Base-by-base conservation (phyloP, 2,329 filamentous ascomycete genomes). In the Botrytis fragariae region DNA sequence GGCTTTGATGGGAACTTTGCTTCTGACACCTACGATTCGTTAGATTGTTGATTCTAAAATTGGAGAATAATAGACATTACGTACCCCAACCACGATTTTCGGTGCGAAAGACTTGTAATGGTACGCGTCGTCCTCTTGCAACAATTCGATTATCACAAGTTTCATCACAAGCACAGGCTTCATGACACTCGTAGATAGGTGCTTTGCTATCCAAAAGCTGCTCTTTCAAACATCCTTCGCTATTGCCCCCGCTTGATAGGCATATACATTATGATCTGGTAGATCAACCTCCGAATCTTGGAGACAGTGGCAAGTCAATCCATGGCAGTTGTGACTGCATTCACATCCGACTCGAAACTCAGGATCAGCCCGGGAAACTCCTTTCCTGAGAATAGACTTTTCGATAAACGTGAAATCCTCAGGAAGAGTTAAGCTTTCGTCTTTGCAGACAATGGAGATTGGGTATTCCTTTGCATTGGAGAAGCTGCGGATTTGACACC, bases 121-220 rank as follows among this genome's bases (percentile, higher is more conserved):
- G 87, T 0, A 96, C 85, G 63, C 86, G 88, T 4, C 93, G 86
- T 0, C 93, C 93, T 67, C 91, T 87, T 79, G 94, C 92, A 0
- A 96, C 93, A 0, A 95, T 90, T 8, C 92, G 86, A 78, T 94
- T 95, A 1, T 91, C 90, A 78, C 93, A 97, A 29, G 83, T 77
- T 0, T 81, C 79, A 3, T 86, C 86, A 77, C 93, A 97, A 4
- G 82, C 84, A 82, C 93, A 97, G 14, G 86, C 87, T 3, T 86
- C 83, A 77, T 96, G 93, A 80, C 93, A 97, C 79, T 97, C 93
- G 81, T 95, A 95, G 73, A 97, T 92, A 0, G 91, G 88, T 48
- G 86, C 81, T 57, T 87, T 85, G 39, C 87, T 89, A 37, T 85
- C 77, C 20, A 90, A 83, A 61, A 88, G 83, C 61, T 84, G 84